Evolutionary conservation across 176 grass and related monocot species (phyloP), one percentile per base, ranked within the genome.

Genomic region (Cymbopogon citratus): DNA sequence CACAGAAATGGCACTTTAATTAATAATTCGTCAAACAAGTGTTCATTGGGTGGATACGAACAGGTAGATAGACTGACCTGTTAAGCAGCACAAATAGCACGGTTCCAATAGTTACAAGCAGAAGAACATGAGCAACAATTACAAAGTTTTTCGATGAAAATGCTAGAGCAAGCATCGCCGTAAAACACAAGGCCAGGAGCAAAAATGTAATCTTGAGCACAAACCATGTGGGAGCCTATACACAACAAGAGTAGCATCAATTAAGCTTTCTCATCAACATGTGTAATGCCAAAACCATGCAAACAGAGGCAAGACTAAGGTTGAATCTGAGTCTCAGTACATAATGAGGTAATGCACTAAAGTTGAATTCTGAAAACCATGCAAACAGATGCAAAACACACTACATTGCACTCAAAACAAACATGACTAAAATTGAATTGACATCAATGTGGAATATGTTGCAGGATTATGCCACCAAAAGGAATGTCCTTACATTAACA

Each of bases 51-150:
- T 0, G 2, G 63, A 68, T 5, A 18, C 1, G 7, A 71, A 40
- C 1, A 12, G 26, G 75, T 26, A 71, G 14, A 87, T 15, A 48
- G 18, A 59, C 36, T 41, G 9, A 91, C 95, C 90, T 89, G 84
- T 78, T 92, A 31, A 98, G 88, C 33, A 98, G 95, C 60, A 94
- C 73, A 84, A 98, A 98, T 51, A 98, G 92, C 64, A 95, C 85
- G n/a, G 61, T 45, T 9, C 90, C 86, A 39, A 98, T 98, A 80
- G 85, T 82, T 24, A 98, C 85, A 12, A 98, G 90, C 80, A 98
- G 89, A 74, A 94, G 59, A 85, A 98, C 87, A 74, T 98, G 92
- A 25, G 79, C 92, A 40, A 90, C 85, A 71, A 98, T 90, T 45
- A 90, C 51, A 34, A 98, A 95, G 31, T 95, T 87, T 40, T 89